Conservation (phyloP, 2,329 filamentous ascomycete genomes). For the Leptoxyphium fumago region DNA sequence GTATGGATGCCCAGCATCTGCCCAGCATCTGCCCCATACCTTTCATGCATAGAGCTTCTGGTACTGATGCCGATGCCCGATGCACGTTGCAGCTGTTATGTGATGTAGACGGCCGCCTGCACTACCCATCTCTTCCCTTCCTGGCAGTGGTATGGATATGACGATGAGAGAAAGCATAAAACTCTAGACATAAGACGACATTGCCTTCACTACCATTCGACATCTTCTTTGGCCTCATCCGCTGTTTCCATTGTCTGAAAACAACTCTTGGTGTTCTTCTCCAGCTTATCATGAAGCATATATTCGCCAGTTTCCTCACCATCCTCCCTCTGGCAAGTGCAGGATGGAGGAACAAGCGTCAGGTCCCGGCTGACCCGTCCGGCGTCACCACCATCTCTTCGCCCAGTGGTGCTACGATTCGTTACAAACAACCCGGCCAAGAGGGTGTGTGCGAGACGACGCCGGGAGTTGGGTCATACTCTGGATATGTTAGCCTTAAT, state of each 20-base stretch:
- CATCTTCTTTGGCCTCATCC: too few relatives aligned
- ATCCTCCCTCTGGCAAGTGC: constrained; percentile 1
- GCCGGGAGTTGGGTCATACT: constrained; percentile 35
- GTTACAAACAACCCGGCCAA: constrained; percentile 37
- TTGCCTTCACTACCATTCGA: too few relatives aligned
- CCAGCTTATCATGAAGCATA: neutral
- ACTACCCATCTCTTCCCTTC: too few relatives aligned
- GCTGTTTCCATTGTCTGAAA: too few relatives aligned
- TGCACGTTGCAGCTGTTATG: too few relatives aligned
- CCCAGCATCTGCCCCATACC: neutral
- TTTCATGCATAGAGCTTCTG: too few relatives aligned
- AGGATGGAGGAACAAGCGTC: neutral
- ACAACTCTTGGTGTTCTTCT: too few relatives aligned
- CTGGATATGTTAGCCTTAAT: neutral
- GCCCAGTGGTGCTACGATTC: constrained; percentile 26
- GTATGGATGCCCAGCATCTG: neutral
- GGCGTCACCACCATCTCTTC: constrained; percentile 4
- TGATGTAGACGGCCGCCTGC: too few relatives aligned
- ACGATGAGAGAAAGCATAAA: too few relatives aligned
- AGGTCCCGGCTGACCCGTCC: constrained; percentile 4
- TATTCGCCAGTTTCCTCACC: neutral
- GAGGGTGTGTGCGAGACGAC: constrained; percentile 37
- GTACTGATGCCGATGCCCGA: too few relatives aligned
- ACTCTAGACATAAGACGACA: too few relatives aligned
- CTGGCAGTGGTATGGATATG: too few relatives aligned